Conservation (phyloP, 306 rosid species). For the Lathyrus aphaca region DNA sequence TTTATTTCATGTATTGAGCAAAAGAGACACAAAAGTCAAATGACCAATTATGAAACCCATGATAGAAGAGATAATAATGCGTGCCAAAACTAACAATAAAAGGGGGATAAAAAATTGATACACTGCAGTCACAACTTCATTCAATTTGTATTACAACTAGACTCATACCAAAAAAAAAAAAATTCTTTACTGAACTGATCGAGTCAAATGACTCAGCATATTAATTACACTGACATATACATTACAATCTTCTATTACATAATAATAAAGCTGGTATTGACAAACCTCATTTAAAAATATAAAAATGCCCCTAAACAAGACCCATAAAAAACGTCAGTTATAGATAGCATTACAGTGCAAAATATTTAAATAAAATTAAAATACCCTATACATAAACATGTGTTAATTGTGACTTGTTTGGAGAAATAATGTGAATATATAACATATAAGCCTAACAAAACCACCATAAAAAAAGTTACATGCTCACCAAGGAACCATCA, state of each 20-base stretch:
- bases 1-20: background rate
- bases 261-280: too few relatives aligned
- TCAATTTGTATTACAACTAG: too few relatives aligned
- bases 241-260: too few relatives aligned
- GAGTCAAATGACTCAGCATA: too few relatives aligned
- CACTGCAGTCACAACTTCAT: too few relatives aligned
- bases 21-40: background rate
- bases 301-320: too few relatives aligned
- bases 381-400: background rate
- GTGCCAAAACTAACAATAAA: background rate
- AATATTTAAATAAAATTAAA: background rate
- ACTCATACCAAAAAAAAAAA: too few relatives aligned
- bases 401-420: background rate
- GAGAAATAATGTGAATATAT: background rate
- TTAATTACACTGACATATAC: too few relatives aligned
- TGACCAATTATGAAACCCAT: background rate
- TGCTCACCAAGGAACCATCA: constrained; percentile 88
- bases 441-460: constrained; percentile 21
- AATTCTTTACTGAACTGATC: too few relatives aligned
- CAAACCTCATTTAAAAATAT: too few relatives aligned
- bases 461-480: background rate
- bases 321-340: too few relatives aligned
- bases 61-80: background rate
- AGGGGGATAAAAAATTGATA: background rate
- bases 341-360: background rate